Percentiles rank a stretch among this genome's conserved stretches.
Conservation (phyloP, 768 basidiomycete genomes). For the Leccinum rimulosum region DNA sequence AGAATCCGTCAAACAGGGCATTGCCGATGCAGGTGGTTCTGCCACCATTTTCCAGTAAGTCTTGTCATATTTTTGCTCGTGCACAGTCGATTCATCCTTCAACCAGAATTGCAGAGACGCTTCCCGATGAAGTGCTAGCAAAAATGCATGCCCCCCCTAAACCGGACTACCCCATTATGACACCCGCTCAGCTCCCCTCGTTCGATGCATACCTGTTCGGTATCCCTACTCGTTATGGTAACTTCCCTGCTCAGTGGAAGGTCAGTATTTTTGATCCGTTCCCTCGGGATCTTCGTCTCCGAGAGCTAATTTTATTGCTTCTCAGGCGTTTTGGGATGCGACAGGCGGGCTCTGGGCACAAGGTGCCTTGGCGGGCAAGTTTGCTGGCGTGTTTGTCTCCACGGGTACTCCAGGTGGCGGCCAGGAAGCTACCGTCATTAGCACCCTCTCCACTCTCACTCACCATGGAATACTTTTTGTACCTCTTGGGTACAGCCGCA, state of each 20-base stretch:
- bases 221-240: conserved; percentile 78
- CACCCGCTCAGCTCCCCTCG: conserved; percentile 47
- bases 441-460: conserved; percentile 51
- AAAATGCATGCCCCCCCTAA: conserved; percentile 74
- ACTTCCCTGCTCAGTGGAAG: conserved; percentile 80
- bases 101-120: conserved; percentile 75
- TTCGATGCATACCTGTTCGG: conserved; percentile 79
- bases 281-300: no score
- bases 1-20: conserved; percentile 45
- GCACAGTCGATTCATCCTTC: not conserved
- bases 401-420: conserved; percentile 76
- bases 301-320: conserved; percentile 6
- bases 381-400: conserved; percentile 70
- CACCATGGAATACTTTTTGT: conserved; percentile 77
- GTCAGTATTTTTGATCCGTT: conserved; percentile 33
- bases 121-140: conserved; percentile 60
- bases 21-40: conserved; percentile 47
- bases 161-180: conserved; percentile 67
- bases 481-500: conserved; percentile 65
- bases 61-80: not conserved
- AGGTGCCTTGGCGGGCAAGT: conserved; percentile 70
- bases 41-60: conserved; percentile 56
- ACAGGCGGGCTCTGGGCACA: conserved; percentile 65
- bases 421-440: conserved; percentile 62
- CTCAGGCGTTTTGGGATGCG: conserved; percentile 69